Conservation (phyloP, 768 basidiomycete genomes). For the Daedaleopsis nitida region DNA sequence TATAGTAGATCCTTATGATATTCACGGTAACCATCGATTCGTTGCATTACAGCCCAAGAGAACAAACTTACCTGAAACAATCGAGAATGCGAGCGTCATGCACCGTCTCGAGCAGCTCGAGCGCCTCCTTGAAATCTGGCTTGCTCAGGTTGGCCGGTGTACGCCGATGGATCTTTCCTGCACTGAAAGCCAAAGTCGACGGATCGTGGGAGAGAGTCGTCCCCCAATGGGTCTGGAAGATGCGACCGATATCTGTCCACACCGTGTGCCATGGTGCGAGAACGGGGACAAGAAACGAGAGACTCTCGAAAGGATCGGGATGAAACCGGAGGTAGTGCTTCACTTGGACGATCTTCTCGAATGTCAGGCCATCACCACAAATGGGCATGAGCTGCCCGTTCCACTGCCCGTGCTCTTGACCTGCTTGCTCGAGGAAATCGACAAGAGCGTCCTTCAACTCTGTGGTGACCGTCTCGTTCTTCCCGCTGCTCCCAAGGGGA, state of each 20-base stretch:
- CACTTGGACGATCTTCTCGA: too few relatives aligned
- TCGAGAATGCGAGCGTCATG: constrained; percentile 36
- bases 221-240: constrained; percentile 35
- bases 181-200: constrained; percentile 26
- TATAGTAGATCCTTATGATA: too few relatives aligned
- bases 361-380: constrained; percentile 37
- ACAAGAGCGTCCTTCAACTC: constrained; percentile 35
- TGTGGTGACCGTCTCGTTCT: constrained; percentile 30
- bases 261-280: too few relatives aligned
- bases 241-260: constrained; percentile 8
- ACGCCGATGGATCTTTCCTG: neutral
- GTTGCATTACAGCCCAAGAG: constrained; percentile 2
- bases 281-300: neutral
- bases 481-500: constrained; percentile 32
- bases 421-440: constrained; percentile 38
- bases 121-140: constrained; percentile 16
- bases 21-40: neutral
- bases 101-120: constrained; percentile 28
- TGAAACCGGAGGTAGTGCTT: too few relatives aligned
- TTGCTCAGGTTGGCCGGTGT: neutral
- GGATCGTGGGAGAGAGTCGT: constrained; percentile 25
- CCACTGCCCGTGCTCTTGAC: constrained; percentile 27
- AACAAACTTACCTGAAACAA: constrained; percentile 35
- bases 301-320: neutral
- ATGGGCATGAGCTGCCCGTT: constrained; percentile 24